phyloP scores from a whole-genome alignment of 2,329 filamentous ascomycete species.

The Colletotrichum camelliae region DNA sequence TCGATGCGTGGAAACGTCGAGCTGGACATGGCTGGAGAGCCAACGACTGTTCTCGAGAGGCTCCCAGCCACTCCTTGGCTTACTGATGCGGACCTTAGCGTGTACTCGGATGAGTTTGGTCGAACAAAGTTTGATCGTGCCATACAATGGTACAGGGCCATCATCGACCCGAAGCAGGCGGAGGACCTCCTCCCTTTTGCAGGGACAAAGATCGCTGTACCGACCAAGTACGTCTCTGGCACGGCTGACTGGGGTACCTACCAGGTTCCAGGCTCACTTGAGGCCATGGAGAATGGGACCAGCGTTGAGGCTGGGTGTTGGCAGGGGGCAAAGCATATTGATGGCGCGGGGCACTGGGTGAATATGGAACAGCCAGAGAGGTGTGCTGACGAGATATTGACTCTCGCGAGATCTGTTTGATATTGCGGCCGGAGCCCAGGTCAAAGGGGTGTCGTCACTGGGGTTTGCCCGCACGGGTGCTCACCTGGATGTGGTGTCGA shows the following conservation, averaged over 20 bases:
- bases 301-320: slow-evolving; percentile 56
- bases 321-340: slow-evolving; percentile 55
- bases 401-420: background rate
- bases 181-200: slow-evolving; percentile 64
- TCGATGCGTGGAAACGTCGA: slow-evolving; percentile 66
- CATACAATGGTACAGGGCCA: slow-evolving; percentile 71
- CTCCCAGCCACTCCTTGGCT: slow-evolving; percentile 51
- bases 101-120: slow-evolving; percentile 66
- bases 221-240: slow-evolving; percentile 66
- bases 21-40: slow-evolving; percentile 33
- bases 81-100: slow-evolving; percentile 57
- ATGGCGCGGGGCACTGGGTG: slow-evolving; percentile 72
- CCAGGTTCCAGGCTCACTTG: slow-evolving; percentile 68
- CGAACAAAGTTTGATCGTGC: slow-evolving; percentile 70
- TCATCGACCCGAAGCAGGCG: slow-evolving; percentile 50
- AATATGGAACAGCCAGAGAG: slow-evolving; percentile 67
- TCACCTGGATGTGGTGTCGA: background rate
- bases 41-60: background rate
- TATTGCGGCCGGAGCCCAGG: background rate
- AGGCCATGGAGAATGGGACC: slow-evolving; percentile 32
- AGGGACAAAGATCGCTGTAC: slow-evolving; percentile 65
- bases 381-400: background rate
- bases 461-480: background rate
- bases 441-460: background rate
- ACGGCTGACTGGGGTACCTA: slow-evolving; percentile 71